Percentiles rank a stretch among this genome's conserved stretches.
These are phyloP conservation scores for Sicyos edulis DNA, from an alignment of 306 rosid genomes.

Conservation along the genomic window DNA sequence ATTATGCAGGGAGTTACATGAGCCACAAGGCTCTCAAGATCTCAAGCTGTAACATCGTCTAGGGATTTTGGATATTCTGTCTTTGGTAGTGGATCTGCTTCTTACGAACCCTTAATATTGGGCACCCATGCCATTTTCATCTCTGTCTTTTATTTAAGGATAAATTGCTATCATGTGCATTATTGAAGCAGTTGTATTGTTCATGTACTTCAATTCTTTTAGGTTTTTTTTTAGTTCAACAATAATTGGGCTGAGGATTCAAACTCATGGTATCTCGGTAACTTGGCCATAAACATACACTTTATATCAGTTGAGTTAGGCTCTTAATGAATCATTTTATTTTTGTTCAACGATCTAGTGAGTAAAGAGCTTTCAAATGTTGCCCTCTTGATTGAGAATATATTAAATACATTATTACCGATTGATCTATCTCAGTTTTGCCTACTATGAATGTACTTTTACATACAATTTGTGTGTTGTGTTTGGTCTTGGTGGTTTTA, in stretches of 20 bases:
- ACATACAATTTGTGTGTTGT: conserved; percentile 15
- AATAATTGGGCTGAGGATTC: neutral
- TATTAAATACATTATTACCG: too few species aligned
- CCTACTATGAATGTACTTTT: neutral
- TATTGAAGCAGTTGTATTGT: neutral
- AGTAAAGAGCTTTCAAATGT: neutral
- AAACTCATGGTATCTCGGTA: too few species aligned
- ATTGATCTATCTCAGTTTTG: too few species aligned
- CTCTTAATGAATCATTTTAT: too few species aligned
- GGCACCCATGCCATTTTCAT: neutral
- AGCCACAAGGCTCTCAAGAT: neutral
- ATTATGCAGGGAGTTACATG: neutral
- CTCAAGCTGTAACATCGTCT: neutral
- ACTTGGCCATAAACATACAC: too few species aligned
- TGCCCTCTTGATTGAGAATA: neutral
- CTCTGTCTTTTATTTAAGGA: neutral
- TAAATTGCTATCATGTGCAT: neutral
- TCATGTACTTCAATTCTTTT: neutral
- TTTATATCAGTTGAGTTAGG: too few species aligned
- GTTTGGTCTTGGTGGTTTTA: conserved; percentile 1
- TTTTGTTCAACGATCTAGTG: neutral
- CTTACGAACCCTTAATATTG: neutral
- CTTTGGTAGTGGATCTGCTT: neutral
- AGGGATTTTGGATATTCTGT: neutral
- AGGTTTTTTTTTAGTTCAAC: too few species aligned